Evolutionary conservation across 345 rosid genomes (phyloP).

Genomic region (Aurinia saxatilis): DNA sequence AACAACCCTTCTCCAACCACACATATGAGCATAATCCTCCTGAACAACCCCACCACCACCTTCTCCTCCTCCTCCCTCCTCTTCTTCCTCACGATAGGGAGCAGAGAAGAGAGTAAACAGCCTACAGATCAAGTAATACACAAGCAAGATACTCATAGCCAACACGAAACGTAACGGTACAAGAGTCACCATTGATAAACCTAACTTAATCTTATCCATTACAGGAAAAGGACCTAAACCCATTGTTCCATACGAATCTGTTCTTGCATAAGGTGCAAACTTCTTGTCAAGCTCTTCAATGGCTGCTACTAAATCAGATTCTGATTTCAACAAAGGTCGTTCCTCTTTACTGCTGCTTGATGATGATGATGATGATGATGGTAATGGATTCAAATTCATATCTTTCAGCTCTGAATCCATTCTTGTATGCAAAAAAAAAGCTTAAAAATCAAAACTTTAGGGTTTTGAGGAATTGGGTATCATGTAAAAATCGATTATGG

Average conservation of each 20-base stretch:
- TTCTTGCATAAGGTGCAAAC: slow-evolving; percentile 80
- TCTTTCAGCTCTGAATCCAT: slow-evolving; percentile 72
- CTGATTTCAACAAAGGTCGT: slow-evolving; percentile 70
- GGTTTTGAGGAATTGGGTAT: neutral
- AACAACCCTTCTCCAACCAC: slow-evolving; percentile 81
- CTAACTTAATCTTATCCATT: slow-evolving; percentile 53
- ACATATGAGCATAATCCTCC: slow-evolving; percentile 92
- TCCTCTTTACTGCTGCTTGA: slow-evolving; percentile 64
- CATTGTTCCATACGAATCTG: slow-evolving; percentile 78
- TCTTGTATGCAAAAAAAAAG: neutral
- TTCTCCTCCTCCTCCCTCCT: slow-evolving; percentile 51
- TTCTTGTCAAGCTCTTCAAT: slow-evolving; percentile 77
- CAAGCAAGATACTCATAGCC: slow-evolving; percentile 43
- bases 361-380: slow-evolving; percentile 17
- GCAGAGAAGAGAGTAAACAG: slow-evolving; percentile 68
- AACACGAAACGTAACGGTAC: slow-evolving; percentile 63
- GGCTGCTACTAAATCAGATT: slow-evolving; percentile 28
- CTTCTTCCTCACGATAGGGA: slow-evolving; percentile 68
- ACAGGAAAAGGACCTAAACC: slow-evolving; percentile 76
- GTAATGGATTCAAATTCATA: slow-evolving; percentile 27
- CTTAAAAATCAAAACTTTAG: slow-evolving; percentile 8
- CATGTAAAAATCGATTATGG: too few species aligned
- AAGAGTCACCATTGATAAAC: slow-evolving; percentile 54
- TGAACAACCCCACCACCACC: slow-evolving; percentile 35
- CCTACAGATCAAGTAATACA: slow-evolving; percentile 75